Evolutionary conservation across 78 protist species (phyloP).

Genomic region (Dictyostelium brefeldianum): DNA sequence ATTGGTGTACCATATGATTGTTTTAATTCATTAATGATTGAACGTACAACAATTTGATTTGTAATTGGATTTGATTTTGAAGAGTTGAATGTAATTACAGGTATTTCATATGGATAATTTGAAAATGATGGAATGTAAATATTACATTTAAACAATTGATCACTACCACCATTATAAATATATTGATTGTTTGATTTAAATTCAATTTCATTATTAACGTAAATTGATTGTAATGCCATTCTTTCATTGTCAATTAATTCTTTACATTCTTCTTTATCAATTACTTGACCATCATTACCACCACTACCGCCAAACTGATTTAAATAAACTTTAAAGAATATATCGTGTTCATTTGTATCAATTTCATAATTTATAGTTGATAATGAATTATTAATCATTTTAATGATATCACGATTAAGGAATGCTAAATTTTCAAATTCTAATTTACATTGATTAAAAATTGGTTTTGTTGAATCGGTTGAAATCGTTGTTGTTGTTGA

Average conservation of each 20-base stretch:
- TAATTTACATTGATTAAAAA: neutral
- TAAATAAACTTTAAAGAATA: neutral
- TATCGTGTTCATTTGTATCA: neutral
- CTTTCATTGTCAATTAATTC: constrained; percentile 34
- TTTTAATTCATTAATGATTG: constrained; percentile 9
- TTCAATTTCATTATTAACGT: constrained; percentile 1
- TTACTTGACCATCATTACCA: neutral
- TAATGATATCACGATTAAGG: neutral
- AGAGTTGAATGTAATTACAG: constrained; percentile 22
- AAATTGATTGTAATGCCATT: constrained; percentile 64
- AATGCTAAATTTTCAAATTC: neutral
- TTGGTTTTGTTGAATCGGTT: neutral
- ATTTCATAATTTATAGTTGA: neutral
- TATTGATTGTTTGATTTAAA: neutral
- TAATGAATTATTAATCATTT: neutral
- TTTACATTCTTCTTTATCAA: neutral
- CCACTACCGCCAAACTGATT: neutral
- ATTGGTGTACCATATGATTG: constrained; percentile 35
- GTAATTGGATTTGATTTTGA: neutral
- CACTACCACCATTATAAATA: neutral
- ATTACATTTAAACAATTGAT: neutral
- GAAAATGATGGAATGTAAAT: neutral
- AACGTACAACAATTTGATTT: neutral
- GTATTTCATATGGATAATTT: constrained; percentile 18
- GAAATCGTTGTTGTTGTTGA: neutral